Base-by-base conservation (phyloP, 2,329 filamentous ascomycete species). In the Colletotrichum chlorophyti region DNA sequence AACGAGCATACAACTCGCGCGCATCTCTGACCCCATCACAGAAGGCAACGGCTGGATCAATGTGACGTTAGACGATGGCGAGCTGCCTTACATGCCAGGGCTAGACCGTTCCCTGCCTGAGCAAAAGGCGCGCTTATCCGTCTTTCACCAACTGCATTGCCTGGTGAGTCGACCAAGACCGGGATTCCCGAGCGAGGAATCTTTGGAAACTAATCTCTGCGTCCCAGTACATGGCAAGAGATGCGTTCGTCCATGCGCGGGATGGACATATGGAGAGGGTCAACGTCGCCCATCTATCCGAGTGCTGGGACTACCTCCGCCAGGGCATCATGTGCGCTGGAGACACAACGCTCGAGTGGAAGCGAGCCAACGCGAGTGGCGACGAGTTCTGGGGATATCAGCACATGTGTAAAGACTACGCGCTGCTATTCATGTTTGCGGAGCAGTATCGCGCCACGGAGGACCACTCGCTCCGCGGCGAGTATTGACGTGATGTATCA, bases 291-390 rank as follows among this genome's bases (percentile, higher is more conserved):
- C 35, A 57, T 34, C 74, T 76, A 58, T 75, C 72, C 64, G 68
- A 77, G 63, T 76, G 74, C 63, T 72, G 76, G 58, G 72, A 73
- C 60, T 76, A 76, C 52, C 68, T 76, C 60, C 69, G 74, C n/a
- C 73, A 76, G 58, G 69, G 69, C 11, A 70, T 74, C 47, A 72
- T 74, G 70, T 76, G 74, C 35, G 67, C 68, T 6, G 70, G 69
- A 12, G 62, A 62, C 35, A 57, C 58, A 35, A 53, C 59, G 1
- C 37, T 64, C 3, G 62, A 64, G 46, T 54, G 50, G 46, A 38
- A 38, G 35, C 35, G 12, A 21, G 35, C 11, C 11, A 38, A 38
- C 15, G 17, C 5, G 10, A 23, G 10, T 23, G 35, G 35, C 3
- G 11, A 21, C 35, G n/a, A 21, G 3, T 9, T 7, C 17, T 38